These are phyloP conservation scores for Psilocybe mexicana DNA, from an alignment of 1,284 basidiomycete genomes.

Conservation along the genomic window DNA sequence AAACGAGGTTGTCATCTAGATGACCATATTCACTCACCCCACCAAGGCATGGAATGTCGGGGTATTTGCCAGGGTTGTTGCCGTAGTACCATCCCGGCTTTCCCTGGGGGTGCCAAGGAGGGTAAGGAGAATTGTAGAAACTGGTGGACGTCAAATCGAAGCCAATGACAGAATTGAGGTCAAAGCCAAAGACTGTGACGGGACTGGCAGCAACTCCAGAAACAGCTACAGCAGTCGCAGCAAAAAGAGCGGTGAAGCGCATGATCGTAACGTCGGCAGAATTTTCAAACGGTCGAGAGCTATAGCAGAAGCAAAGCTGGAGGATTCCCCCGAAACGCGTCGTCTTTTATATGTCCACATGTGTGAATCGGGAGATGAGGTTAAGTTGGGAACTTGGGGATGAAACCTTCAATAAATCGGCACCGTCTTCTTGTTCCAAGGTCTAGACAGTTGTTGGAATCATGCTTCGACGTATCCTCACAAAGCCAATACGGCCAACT, in stretches of 20 bases:
- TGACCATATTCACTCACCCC: slow-evolving; percentile 11
- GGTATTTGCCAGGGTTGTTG: slow-evolving; percentile 26
- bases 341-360: slow-evolving; percentile 8
- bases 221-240: slow-evolving; percentile 27
- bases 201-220: slow-evolving; percentile 27
- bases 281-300: slow-evolving; percentile 7
- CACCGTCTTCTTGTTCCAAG: slow-evolving; percentile 9
- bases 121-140: slow-evolving; percentile 38
- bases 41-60: slow-evolving; percentile 34
- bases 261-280: slow-evolving; percentile 23
- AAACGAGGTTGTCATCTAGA: background rate
- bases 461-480: slow-evolving; percentile 16
- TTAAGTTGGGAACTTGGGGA: background rate
- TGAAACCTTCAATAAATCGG: slow-evolving; percentile 2
- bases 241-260: slow-evolving; percentile 33
- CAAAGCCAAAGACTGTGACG: background rate
- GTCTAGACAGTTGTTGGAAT: slow-evolving; percentile 14
- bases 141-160: slow-evolving; percentile 30
- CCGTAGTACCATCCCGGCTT: slow-evolving; percentile 46
- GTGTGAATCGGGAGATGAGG: background rate
- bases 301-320: slow-evolving; percentile 16
- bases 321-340: background rate
- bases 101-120: slow-evolving; percentile 35
- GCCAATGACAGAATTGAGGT: slow-evolving; percentile 18
- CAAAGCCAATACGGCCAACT: background rate